phyloP scores from a whole-genome alignment of 2,329 filamentous ascomycete genomes.

The Fusarium miscanthi region DNA sequence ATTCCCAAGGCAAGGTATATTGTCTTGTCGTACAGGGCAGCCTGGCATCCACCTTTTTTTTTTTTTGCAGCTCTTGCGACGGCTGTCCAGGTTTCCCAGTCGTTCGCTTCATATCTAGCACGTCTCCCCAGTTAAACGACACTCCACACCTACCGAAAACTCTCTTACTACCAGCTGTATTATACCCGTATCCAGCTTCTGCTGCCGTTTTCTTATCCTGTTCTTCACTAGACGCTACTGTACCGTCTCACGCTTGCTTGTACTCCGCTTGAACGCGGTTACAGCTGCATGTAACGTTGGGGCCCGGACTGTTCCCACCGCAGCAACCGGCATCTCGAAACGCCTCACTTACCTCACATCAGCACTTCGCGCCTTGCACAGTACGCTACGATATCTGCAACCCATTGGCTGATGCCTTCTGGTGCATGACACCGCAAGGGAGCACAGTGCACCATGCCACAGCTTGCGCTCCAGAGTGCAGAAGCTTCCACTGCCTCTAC shows the following conservation, averaged over 20 bases:
- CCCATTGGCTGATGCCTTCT: slow-evolving; percentile 47
- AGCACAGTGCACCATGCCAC: slow-evolving; percentile 61
- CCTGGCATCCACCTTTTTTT: slow-evolving; percentile 20
- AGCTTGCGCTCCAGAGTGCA: slow-evolving; percentile 61
- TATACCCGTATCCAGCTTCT: slow-evolving; percentile 21
- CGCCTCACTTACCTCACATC: slow-evolving; percentile 38
- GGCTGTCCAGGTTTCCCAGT: slow-evolving; percentile 22
- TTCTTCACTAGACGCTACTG: slow-evolving; percentile 11
- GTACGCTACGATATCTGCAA: slow-evolving; percentile 6
- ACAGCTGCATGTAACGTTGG: slow-evolving; percentile 45
- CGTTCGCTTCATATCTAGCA: slow-evolving; percentile 30
- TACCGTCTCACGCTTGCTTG: slow-evolving; percentile 26
- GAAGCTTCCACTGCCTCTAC: slow-evolving; percentile 48
- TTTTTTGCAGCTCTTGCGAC: slow-evolving; percentile 21
- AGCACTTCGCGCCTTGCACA: slow-evolving; percentile 30
- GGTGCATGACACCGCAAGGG: slow-evolving; percentile 48
- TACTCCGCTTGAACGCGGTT: slow-evolving; percentile 32
- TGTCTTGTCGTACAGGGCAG: slow-evolving; percentile 30
- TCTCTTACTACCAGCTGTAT: slow-evolving; percentile 13
- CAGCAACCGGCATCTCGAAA: slow-evolving; percentile 51
- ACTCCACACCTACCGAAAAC: slow-evolving; percentile 29
- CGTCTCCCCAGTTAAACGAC: slow-evolving; percentile 15
- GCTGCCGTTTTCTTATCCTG: slow-evolving; percentile 8
- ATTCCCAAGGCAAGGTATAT: slow-evolving; percentile 20
- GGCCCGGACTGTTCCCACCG: slow-evolving; percentile 39